phyloP scores from a whole-genome alignment of 306 rosid species.

The Sophora flavescens region DNA sequence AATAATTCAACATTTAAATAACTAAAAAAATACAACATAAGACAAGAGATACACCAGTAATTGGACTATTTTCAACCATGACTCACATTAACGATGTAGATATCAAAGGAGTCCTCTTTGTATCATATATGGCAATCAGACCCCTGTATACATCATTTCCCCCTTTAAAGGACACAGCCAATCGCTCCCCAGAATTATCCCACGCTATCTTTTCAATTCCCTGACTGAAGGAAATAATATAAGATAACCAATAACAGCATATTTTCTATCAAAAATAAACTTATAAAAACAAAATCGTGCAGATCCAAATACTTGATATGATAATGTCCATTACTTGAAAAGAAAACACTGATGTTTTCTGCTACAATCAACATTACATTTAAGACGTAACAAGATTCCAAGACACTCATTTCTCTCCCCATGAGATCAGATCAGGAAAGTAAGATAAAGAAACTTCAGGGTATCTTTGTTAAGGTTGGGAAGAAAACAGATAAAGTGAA shows the following conservation, averaged over 20 bases:
- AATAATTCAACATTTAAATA: slow-evolving; percentile 26
- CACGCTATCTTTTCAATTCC: slow-evolving; percentile 91
- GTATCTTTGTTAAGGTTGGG: neutral
- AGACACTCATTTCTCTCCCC: neutral
- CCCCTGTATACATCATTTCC: slow-evolving; percentile 81
- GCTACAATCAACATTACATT: neutral
- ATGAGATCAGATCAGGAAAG: slow-evolving; percentile 1
- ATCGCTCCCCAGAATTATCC: slow-evolving; percentile 97
- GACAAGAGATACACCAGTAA: neutral
- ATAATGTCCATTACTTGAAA: slow-evolving; percentile 9
- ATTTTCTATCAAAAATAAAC: slow-evolving; percentile 35
- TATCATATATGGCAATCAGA: slow-evolving; percentile 86
- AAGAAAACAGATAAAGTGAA: neutral
- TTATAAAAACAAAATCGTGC: slow-evolving; percentile 22
- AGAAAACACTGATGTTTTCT: neutral
- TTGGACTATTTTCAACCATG: slow-evolving; percentile 35
- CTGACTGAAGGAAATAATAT: slow-evolving; percentile 65
- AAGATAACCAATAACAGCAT: slow-evolving; percentile 23
- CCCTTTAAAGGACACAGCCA: slow-evolving; percentile 85
- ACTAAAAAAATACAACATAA: neutral
- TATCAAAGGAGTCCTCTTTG: slow-evolving; percentile 77
- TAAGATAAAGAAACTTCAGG: slow-evolving; percentile 13
- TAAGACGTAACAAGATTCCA: neutral
- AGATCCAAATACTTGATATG: slow-evolving; percentile 7
- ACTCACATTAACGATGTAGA: slow-evolving; percentile 88